Base-by-base conservation (phyloP, 1,284 basidiomycete genomes). In the Ustilago crameri region DNA sequence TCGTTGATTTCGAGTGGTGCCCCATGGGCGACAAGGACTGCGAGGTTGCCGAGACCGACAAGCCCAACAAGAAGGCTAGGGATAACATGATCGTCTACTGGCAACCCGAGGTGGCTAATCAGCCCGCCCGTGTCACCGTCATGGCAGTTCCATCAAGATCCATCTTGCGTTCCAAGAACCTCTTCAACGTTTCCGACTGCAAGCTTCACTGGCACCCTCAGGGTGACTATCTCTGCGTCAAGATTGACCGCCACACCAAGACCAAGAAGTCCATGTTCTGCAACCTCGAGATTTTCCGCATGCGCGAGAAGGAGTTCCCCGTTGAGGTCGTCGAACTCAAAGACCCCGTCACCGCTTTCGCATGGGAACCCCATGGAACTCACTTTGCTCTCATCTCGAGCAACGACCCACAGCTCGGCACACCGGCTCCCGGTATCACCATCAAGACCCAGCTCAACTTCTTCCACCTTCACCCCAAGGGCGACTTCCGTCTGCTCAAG, bases 121-220 rank as follows among this genome's bases (percentile, higher is more conserved):
- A 98, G 85, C 96, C 96, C 44, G 96, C 96, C 12, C 90, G 96
- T 74, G 96, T 98, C 67, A 93, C 94, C 26, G 86, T 99, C 57
- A 88, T 98, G 85, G 88, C 88, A 74, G 91, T 98, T 84, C 96
- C 96, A 3, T 90, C 89, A 81, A 90, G 96, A 52, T 87, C 87
- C 51, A 89, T 93, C 66, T 85, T 98, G 43, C 90, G 96, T 41
- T 92, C 95, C 78, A 98, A 98, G 88, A 98, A 99, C 85, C 85
- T 99, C 67, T 98, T 98, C 88, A 95, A 95, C 83, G 96, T 99
- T 52, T 91, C 93, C 4, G 95, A 98, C 87, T 98, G 95, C 85
- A 98, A 98, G 86, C 88, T 99, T 46, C 91, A 92, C 85, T 99
- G 94, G 95, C 96, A 99, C 86, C 96, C 95, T 81, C 93, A 96